Percentiles rank a stretch among this genome's conserved stretches.
Conservation (phyloP, 1,284 basidiomycete genomes). For the Fomitopsis schrenkii region DNA sequence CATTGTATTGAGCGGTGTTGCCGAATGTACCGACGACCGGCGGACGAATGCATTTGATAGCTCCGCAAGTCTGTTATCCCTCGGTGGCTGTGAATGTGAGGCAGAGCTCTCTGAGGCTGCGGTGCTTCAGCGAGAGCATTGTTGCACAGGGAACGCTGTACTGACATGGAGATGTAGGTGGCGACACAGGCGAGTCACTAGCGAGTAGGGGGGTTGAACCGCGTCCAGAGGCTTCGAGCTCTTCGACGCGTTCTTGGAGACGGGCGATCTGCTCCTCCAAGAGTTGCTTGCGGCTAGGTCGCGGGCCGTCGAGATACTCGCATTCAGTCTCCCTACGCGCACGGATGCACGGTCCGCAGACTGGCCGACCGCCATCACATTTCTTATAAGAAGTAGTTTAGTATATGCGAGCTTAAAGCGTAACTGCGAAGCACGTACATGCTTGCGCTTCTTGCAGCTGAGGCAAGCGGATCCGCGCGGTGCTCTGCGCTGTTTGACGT, state of each 20-base stretch:
- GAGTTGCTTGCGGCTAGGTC: conserved; percentile 24
- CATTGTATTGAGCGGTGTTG: conserved; percentile 3
- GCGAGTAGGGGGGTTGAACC: conserved; percentile 9
- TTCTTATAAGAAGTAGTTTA: conserved; percentile 13
- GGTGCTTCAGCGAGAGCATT: neutral
- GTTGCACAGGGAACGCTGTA: neutral
- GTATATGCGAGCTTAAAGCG: no score
- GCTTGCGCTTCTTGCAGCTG: conserved; percentile 27
- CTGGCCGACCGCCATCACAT: conserved; percentile 26
- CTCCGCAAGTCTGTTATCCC: neutral
- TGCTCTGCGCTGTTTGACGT: conserved; percentile 13
- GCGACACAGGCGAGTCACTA: conserved; percentile 1
- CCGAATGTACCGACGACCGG: neutral
- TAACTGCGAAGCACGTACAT: neutral
- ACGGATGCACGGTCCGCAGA: conserved; percentile 28
- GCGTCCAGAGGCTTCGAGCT: conserved; percentile 21
- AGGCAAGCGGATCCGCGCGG: conserved; percentile 29
- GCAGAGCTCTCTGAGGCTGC: neutral
- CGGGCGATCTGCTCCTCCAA: conserved; percentile 27
- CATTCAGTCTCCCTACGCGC: conserved; percentile 25
- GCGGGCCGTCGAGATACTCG: conserved; percentile 28
- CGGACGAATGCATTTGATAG: neutral
- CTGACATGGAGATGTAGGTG: conserved; percentile 8
- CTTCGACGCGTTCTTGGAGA: conserved; percentile 23
- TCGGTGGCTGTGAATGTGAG: neutral